Evolutionary conservation across 1,284 basidiomycete genomes (phyloP), one percentile per base, ranked within the genome.

Genomic region (Trametes polyzona): DNA sequence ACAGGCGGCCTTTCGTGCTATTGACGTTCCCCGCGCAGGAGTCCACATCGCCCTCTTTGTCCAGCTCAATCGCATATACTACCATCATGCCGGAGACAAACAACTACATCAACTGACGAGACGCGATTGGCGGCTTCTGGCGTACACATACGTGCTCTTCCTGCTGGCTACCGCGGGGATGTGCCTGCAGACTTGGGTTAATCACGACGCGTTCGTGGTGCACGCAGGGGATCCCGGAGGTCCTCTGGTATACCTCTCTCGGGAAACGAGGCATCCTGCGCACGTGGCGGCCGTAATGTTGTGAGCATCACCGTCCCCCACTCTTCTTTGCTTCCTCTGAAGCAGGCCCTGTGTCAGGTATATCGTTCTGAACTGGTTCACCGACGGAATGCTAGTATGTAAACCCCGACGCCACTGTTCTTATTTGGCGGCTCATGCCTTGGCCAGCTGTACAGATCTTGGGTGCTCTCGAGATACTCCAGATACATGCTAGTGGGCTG

Each of bases 321-420:
- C 10, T 10, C 1, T 9, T 26, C 1, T 43, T 8, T 6, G 21
- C 36, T 19, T 14, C 9, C 21, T 35, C 21, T 12, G 11, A 50
- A 27, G 7, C 19, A 26, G 16, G 12, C 11, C 11, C 24, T 30
- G 9, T n/a, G 29, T 6, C 54, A 74, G 73, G 42, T 74, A 71
- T 55, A 56, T 76, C 1, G 27, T 67, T 11, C 42, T 74, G 33
- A 74, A 71, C 37, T 75, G 72, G 73, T 53, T 70, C 7, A 63
- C 68, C 2, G 74, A 75, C 47, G 67, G 65, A 16, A 53, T 73
- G 35, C 39, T 74, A 51, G 74, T 76, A 52, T 21, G 67, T 59
- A 9, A 4, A 30, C 30, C 12, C 1, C 8, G 5, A 23, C 11
- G 14, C 0, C 10, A 26, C 9, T 3, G 5, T 23, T 17, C 8